Evolutionary conservation across 495 filamentous ascomycete genomes (phyloP), one percentile per base, ranked within the genome.

Genomic region (Durotheca rogersii): DNA sequence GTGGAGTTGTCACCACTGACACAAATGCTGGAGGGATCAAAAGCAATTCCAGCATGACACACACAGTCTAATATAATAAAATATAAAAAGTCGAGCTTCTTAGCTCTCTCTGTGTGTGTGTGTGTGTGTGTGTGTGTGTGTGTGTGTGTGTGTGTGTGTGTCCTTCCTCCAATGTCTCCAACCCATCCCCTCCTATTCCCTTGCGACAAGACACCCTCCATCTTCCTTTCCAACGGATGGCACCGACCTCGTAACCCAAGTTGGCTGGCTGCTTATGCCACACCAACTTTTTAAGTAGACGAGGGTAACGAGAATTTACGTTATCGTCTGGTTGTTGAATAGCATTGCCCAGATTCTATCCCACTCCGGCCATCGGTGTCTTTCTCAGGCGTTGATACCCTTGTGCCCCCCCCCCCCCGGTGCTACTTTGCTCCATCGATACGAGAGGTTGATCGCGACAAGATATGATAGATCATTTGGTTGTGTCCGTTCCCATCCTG

Each of bases 391-490:
- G 16, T 29, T 30, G 18, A 20, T 12, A 29, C 15, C n/a, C n/a
- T 34, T 53, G 41, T 47, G 45, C 51, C 29, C 42, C 46, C 41
- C 46, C 51, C 29, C 42, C 46, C 41, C 46, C 16, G n/a, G 46
- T 48, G 45, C 41, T 32, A 43, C 56, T 50, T 54, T 41, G 51
- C 35, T 46, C 36, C 33, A 27, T 47, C 9, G 42, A 59, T 54
- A 59, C 56, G 56, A 27, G 23, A 27, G 4, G 23, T 27, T 27
- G 9, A 27, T 27, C 9, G 23, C 23, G 23, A 4, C 9, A 9
- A 9, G 23, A 59, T 54, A 59, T 51, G 50, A 59, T 53, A 59
- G 17, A 41, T 59, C 50, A 59, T 39, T 54, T 54, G 41, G 21
- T 47, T 46, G 31, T 50, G 19, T 54, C 27, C 36, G 15, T 32